These are phyloP conservation scores for Urostyla sp. DNA, from an alignment of 73 alveolate genomes.

Conservation along the genomic window DNA sequence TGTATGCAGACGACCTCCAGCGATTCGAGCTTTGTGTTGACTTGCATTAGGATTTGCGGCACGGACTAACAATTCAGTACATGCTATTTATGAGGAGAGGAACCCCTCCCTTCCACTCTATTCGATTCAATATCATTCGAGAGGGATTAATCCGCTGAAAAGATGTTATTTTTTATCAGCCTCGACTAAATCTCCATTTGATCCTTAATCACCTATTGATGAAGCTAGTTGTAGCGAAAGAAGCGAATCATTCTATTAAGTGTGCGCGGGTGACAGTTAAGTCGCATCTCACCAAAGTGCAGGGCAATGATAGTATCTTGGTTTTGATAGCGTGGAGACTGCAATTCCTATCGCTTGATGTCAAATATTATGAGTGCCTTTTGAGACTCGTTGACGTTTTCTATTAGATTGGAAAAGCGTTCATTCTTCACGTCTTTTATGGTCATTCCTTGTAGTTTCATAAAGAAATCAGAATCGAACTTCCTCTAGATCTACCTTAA, in stretches of 20 bases:
- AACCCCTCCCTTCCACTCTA: no score
- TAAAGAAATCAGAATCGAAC: conserved; percentile 4
- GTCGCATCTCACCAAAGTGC: conserved; percentile 38
- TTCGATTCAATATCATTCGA: neutral
- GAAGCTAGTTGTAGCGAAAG: conserved; percentile 11
- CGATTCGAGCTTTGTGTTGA: conserved; percentile 29
- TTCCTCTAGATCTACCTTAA: neutral
- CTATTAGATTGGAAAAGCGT: conserved; percentile 15
- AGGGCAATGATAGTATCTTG: conserved; percentile 32
- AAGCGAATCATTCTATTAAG: conserved; percentile 51
- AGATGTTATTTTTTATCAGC: neutral
- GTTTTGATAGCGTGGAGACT: conserved; percentile 41
- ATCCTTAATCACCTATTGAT: neutral
- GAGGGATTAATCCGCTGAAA: neutral
- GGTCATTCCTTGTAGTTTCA: neutral
- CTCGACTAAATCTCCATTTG: conserved; percentile 33
- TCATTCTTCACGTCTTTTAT: neutral
- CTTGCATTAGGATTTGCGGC: conserved; percentile 33
- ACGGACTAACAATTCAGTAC: conserved; percentile 23
- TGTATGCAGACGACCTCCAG: conserved; percentile 30
- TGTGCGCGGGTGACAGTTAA: conserved; percentile 61
- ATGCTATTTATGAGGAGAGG: no score
- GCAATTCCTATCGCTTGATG: conserved; percentile 9
- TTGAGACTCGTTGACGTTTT: neutral
- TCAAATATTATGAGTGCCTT: conserved; percentile 38